Percentiles rank a stretch among this genome's conserved stretches.
These are phyloP conservation scores for Thuja plicata DNA, from an alignment of 83 land plant species.

Conservation along the genomic window DNA sequence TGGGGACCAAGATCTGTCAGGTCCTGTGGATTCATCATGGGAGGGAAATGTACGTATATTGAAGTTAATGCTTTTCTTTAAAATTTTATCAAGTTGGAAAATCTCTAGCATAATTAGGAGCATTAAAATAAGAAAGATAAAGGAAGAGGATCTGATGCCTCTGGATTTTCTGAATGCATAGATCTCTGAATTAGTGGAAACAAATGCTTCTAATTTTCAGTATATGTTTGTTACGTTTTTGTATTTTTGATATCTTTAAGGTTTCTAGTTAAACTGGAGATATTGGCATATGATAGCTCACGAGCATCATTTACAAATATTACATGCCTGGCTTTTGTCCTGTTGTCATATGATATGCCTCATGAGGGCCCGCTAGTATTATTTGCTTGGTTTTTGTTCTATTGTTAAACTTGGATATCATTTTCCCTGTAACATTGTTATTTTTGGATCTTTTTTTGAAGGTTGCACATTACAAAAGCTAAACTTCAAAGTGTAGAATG, in stretches of 20 bases:
- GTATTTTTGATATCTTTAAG: background rate
- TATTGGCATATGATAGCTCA: background rate
- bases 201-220: background rate
- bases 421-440: background rate
- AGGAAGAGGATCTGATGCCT: background rate
- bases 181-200: background rate
- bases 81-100: background rate
- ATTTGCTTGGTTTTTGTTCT: background rate
- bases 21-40: background rate
- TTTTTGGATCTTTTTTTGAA: background rate
- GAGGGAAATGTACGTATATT: background rate
- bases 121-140: background rate
- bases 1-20: conserved; percentile 61
- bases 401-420: background rate
- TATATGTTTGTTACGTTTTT: background rate
- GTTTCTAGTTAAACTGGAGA: background rate
- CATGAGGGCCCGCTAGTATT: background rate
- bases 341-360: background rate
- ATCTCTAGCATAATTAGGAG: background rate
- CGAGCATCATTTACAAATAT: background rate
- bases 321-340: background rate
- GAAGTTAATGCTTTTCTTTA: background rate
- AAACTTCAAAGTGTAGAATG: background rate
- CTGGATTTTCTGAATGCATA: background rate
- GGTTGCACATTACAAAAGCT: background rate